phyloP scores from a whole-genome alignment of 495 filamentous ascomycete genomes.

The Podospora appendiculata region DNA sequence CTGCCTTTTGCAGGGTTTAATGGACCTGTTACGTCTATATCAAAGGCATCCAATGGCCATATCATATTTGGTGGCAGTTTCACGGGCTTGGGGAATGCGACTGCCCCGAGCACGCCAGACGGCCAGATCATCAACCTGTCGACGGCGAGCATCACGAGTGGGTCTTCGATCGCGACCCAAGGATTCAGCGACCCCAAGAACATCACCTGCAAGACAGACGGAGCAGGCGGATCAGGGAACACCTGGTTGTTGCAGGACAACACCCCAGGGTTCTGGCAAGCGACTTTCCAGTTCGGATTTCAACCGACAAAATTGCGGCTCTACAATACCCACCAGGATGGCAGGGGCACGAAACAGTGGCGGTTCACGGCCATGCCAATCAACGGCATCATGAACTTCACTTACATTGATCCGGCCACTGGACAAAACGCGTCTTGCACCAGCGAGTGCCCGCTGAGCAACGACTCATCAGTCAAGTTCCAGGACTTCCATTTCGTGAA shows the following conservation, averaged over 20 bases:
- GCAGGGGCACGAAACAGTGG: slow-evolving; percentile 79
- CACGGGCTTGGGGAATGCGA: slow-evolving; percentile 78
- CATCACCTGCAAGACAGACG: slow-evolving; percentile 73
- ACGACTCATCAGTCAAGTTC: slow-evolving; percentile 51
- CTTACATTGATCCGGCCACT: slow-evolving; percentile 69
- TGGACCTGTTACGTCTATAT: slow-evolving; percentile 81
- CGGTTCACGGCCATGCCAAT: slow-evolving; percentile 74
- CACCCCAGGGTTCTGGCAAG: slow-evolving; percentile 75
- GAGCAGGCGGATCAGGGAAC: slow-evolving; percentile 54
- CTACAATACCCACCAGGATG: slow-evolving; percentile 82
- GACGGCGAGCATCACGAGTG: slow-evolving; percentile 63
- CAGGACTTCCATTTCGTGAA: slow-evolving; percentile 94
- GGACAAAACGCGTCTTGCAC: slow-evolving; percentile 63
- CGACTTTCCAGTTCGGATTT: slow-evolving; percentile 73
- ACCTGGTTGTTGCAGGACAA: slow-evolving; percentile 84
- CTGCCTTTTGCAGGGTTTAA: slow-evolving; percentile 92
- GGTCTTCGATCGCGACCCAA: slow-evolving; percentile 46
- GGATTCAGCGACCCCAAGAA: slow-evolving; percentile 75
- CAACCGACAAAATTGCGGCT: slow-evolving; percentile 77
- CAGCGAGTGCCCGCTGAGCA: slow-evolving; percentile 68
- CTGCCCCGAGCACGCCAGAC: slow-evolving; percentile 46
- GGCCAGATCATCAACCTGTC: slow-evolving; percentile 78
- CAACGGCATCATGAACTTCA: slow-evolving; percentile 94
- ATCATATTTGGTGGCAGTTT: slow-evolving; percentile 93
- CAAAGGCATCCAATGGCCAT: slow-evolving; percentile 67